Evolutionary conservation across 1,284 basidiomycete genomes (phyloP).

Genomic region (Ganoderma lingzhi): DNA sequence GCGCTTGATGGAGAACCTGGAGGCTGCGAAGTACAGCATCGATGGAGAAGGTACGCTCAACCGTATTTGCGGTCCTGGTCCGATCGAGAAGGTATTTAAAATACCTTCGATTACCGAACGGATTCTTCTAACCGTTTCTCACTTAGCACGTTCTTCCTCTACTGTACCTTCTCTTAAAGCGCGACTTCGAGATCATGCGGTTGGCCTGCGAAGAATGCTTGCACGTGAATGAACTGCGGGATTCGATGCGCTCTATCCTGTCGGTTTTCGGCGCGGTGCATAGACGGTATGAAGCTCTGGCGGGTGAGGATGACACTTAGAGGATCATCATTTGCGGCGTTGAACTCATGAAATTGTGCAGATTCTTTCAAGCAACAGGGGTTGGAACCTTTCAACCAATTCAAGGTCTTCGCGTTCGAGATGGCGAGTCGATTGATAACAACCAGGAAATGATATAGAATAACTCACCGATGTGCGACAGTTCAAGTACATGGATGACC

Average conservation of each 20-base stretch:
- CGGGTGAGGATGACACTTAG: background rate
- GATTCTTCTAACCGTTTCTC: background rate
- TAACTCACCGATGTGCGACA: background rate
- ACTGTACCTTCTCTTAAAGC: slow-evolving; percentile 36
- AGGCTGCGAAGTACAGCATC: slow-evolving; percentile 36
- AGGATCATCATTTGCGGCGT: too few relatives aligned
- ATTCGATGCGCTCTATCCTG: slow-evolving; percentile 15
- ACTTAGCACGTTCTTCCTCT: slow-evolving; percentile 36
- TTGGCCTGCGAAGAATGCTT: slow-evolving; percentile 29
- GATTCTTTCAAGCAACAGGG: slow-evolving; percentile 35
- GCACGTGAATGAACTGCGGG: slow-evolving; percentile 27
- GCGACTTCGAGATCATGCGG: slow-evolving; percentile 36
- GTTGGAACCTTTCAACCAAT: slow-evolving; percentile 26
- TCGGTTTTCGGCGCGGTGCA: slow-evolving; percentile 17
- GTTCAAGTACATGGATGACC: background rate
- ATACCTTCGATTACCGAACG: background rate
- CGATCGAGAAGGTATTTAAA: slow-evolving; percentile 37
- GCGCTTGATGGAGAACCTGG: slow-evolving; percentile 31
- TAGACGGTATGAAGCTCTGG: background rate
- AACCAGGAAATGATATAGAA: background rate
- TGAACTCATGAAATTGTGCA: slow-evolving; percentile 9
- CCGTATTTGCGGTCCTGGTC: slow-evolving; percentile 33
- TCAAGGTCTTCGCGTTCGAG: slow-evolving; percentile 31
- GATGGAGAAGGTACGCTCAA: slow-evolving; percentile 36
- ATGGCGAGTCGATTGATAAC: slow-evolving; percentile 25